Evolutionary conservation across 2,329 filamentous ascomycete species (phyloP), one percentile per base, ranked within the genome.

Genomic region (Pleomassaria siparia): DNA sequence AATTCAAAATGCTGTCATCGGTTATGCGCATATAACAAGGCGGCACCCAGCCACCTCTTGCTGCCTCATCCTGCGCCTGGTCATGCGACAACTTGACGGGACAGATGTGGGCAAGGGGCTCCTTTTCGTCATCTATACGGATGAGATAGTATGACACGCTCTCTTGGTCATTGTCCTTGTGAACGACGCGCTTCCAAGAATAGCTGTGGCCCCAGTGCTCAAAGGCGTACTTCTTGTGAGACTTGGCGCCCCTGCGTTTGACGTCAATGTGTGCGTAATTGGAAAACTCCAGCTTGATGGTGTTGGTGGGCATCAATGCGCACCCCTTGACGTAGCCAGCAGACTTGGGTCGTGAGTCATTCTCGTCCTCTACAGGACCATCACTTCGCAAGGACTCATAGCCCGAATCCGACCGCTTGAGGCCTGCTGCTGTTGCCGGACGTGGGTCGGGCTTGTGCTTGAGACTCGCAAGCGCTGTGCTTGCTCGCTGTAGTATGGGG

Each of bases 181-280:
- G 84, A 36, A 80, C 75, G 40, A 86, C 80, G 29, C 90, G 84
- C 69, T 85, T 88, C 94, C 94, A 97, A 43, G 82, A 76, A 71
- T 97, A 97, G 45, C 78, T 80, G 59, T 86, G 81, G 21, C 89
- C 90, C 94, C 94, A 97, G 78, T 95, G 96, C 65, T 92, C 87
- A 62, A 95, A 96, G 46, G 91, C 88, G 69, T 96, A 97, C 52
- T 84, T 82, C 72, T 91, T 92, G 53, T 79, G 79, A 36, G 79
- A 76, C 57, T 83, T 85, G 42, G 80, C 75, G 6, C 87, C 87
- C 20, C 82, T 79, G 33, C 89, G 83, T 57, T 82, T 84, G 42
- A 99, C 75, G 55, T 96, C 88, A 32, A 97, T 84, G 60, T 94
- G 90, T 2, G 92, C 92, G 68, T 99, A 99, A 74, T 97, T 99